A percentile compares a stretch with the other conserved stretches of the same genome.
Evolutionary conservation across 345 rosid species (phyloP).

Genomic region (Eucalyptus tenuipes): DNA sequence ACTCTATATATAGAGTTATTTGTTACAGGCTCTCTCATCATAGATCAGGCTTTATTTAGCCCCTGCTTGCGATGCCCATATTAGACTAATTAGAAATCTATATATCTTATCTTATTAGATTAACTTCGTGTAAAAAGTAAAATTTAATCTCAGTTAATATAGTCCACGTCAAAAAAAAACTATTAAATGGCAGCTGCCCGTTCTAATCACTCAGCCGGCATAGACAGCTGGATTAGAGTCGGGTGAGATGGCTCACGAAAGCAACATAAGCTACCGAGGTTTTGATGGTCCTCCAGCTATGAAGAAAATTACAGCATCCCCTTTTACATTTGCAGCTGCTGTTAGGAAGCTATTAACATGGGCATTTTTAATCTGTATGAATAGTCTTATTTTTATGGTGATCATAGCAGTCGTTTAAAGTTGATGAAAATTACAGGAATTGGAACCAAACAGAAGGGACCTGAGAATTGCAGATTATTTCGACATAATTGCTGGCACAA

Average conservation of each 20-base stretch:
- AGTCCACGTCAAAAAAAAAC: neutral
- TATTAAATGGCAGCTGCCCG: neutral
- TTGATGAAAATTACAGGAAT: neutral
- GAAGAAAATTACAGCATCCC: neutral
- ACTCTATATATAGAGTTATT: no score
- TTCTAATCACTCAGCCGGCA: neutral
- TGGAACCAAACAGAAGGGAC: neutral
- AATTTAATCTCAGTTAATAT: no score
- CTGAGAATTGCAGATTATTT: neutral
- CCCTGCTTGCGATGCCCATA: no score
- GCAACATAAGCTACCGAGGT: neutral
- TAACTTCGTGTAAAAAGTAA: no score
- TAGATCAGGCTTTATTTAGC: fast-evolving
- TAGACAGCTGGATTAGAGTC: neutral
- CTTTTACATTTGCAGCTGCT: neutral
- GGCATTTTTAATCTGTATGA: neutral
- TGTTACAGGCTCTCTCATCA: neutral
- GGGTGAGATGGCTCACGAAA: neutral
- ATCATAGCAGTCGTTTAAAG: neutral
- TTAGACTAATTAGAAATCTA: no score
- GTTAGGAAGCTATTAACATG: neutral
- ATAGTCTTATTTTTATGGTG: neutral
- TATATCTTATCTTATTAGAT: neutral
- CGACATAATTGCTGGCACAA: neutral
- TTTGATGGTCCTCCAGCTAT: neutral